A percentile compares a stretch with the other conserved stretches of the same genome.
These are phyloP conservation scores for Vigna nakashimae DNA, from an alignment of 306 rosid species.

Conservation along the genomic window DNA sequence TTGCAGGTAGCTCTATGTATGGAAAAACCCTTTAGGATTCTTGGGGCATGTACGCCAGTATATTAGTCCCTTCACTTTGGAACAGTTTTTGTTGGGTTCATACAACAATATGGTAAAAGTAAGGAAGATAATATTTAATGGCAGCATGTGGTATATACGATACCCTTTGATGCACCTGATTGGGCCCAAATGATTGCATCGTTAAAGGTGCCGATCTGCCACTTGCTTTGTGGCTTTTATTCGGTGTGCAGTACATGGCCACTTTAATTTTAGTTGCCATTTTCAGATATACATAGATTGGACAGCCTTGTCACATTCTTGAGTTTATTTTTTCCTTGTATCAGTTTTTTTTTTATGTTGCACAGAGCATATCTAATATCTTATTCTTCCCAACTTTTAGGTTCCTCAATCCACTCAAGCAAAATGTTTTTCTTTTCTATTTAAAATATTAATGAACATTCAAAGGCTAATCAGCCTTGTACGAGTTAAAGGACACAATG, in stretches of 20 bases:
- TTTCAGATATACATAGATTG: background rate
- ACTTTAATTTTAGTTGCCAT: conserved; percentile 8
- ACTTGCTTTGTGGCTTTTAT: conserved; percentile 8
- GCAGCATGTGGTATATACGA: conserved; percentile 13
- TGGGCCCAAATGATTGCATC: conserved; percentile 8
- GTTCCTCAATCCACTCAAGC: conserved; percentile 8
- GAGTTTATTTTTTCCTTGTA: background rate
- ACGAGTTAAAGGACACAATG: background rate
- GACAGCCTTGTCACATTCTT: background rate
- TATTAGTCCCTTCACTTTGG: background rate
- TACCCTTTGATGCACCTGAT: conserved; percentile 24
- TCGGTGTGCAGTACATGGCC: background rate
- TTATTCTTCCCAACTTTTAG: background rate
- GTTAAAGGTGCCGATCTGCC: conserved; percentile 3
- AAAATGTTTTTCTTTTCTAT: conserved; percentile 1
- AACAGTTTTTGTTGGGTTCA: background rate
- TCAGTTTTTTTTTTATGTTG: background rate
- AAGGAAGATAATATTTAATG: conserved; percentile 6
- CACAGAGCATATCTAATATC: background rate
- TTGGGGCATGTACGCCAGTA: background rate
- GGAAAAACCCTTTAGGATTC: conserved; percentile 13
- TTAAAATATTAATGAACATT: background rate
- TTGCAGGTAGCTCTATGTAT: background rate
- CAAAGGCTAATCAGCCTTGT: conserved; percentile 24
- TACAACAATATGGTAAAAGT: conserved; percentile 11